phyloP scores from a whole-genome alignment of 352 stramenopile species.

The Aphanomyces euteiches region DNA sequence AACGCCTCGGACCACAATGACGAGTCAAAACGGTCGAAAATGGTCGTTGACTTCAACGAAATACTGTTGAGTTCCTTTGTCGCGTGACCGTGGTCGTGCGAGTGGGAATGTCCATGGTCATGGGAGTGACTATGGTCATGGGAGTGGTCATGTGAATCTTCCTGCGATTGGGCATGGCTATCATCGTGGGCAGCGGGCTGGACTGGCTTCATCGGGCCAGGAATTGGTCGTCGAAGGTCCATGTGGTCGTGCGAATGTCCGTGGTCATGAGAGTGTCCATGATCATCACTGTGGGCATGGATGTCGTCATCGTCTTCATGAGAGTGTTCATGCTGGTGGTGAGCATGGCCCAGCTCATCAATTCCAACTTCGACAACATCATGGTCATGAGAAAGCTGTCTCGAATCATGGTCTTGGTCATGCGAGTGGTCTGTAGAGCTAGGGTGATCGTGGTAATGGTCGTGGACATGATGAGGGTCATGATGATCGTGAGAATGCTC shows the following conservation, averaged over 20 bases:
- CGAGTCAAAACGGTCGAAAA: slow-evolving; percentile 39
- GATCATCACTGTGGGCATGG: slow-evolving; percentile 32
- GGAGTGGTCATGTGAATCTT: slow-evolving; percentile 28
- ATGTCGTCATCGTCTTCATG: slow-evolving; percentile 35
- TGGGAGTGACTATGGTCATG: slow-evolving; percentile 9
- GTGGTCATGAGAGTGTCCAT: slow-evolving; percentile 27
- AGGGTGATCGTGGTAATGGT: slow-evolving; percentile 16
- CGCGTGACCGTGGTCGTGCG: slow-evolving; percentile 10
- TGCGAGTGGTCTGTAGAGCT: not conserved
- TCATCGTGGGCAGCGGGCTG: not conserved
- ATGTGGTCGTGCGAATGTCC: slow-evolving; percentile 36
- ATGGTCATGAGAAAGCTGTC: not conserved
- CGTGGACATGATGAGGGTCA: slow-evolving; percentile 11
- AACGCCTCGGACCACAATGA: slow-evolving; percentile 60
- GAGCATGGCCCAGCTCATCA: not conserved
- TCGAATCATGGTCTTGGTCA: not conserved
- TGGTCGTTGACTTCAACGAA: not conserved
- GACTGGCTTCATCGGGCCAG: not conserved
- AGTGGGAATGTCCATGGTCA: slow-evolving; percentile 19
- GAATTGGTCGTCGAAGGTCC: slow-evolving; percentile 7
- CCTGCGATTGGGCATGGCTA: too few relatives aligned
- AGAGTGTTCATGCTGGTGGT: slow-evolving; percentile 3
- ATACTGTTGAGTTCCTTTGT: not conserved
- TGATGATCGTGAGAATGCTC: slow-evolving; percentile 11
- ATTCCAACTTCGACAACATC: not conserved